A percentile compares a stretch with the other conserved stretches of the same genome.
Conservation (phyloP, 805 yeast species). For the Cephaloascus fragrans region DNA sequence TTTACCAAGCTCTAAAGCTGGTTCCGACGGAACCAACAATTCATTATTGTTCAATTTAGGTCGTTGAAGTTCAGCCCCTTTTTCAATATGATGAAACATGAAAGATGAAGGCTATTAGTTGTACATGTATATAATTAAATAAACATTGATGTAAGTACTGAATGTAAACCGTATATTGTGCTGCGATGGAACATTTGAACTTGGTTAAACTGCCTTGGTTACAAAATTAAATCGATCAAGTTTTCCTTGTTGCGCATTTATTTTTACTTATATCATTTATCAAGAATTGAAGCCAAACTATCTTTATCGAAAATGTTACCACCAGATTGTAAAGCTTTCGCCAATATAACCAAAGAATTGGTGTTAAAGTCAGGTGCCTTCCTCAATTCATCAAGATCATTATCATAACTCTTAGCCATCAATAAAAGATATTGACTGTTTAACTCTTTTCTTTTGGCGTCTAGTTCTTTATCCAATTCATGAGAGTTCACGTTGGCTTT, state of each 20-base stretch:
- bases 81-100: slow-evolving; percentile 1
- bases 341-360: slow-evolving; percentile 27
- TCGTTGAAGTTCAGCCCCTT: slow-evolving; percentile 36
- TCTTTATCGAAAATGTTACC: slow-evolving; percentile 30
- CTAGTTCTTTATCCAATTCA: background rate
- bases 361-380: slow-evolving; percentile 31
- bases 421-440: slow-evolving; percentile 23
- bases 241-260: no score
- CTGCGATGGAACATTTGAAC: no score
- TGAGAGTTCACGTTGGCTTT: background rate
- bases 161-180: no score
- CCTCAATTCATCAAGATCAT: slow-evolving; percentile 30
- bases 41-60: slow-evolving; percentile 60
- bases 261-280: no score
- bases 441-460: slow-evolving; percentile 8
- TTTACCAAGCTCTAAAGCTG: slow-evolving; percentile 52
- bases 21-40: slow-evolving; percentile 31
- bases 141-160: no score
- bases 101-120: no score
- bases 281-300: slow-evolving; percentile 5
- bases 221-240: no score
- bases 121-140: no score
- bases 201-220: no score
- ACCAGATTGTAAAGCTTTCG: slow-evolving; percentile 30
- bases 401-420: slow-evolving; percentile 25